Evolutionary conservation across 257 asterid species (phyloP), one percentile per base, ranked within the genome.

Genomic region (Coffea eugenioides): DNA sequence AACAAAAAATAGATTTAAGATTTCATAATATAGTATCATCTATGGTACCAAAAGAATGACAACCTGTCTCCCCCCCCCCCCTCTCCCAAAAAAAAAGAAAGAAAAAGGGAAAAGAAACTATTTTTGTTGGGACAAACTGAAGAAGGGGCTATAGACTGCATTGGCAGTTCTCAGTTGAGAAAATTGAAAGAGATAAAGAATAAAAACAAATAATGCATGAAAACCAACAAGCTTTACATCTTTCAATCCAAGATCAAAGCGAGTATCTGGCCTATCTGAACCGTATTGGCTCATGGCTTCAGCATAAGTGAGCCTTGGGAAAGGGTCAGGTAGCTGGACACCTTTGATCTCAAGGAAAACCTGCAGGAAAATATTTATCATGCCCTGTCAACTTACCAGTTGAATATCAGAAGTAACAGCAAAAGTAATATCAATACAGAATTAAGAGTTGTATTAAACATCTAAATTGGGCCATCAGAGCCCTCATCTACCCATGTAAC

Each of bases 231-330:
- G 70, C 49, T 82, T 78, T 93, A 92, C 98, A 87, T 92, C 95
- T 87, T 86, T 88, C 84, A 96, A 77, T 84, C 87, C 93, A 84
- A 94, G 92, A 82, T 90, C 97, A 87, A 92, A 94, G 56, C 98
- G 97, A 74, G 83, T 82, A 85, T 94, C 99, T 41, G 98, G 98
- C 83, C 90, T 89, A 88, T 96, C 99, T 75, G 98, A 94, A 81
- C 99, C 98, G 82, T 91, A 94, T 85, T 92, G 90, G 77, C 81
- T 82, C 95, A 91, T 91, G 80, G 97, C 97, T 91, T 94, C 97
- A 72, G 94, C 88, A 85, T 92, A 96, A 23, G 99, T 92, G 79
- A 96, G 88, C 90, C 99, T 92, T 71, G 97, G 98, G 74, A 96
- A 91, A 77, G 97, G 97, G 70, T 86, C 90, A 72, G 98, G 99